phyloP scores from a whole-genome alignment of 306 rosid genomes.

The Hippophae rhamnoides region DNA sequence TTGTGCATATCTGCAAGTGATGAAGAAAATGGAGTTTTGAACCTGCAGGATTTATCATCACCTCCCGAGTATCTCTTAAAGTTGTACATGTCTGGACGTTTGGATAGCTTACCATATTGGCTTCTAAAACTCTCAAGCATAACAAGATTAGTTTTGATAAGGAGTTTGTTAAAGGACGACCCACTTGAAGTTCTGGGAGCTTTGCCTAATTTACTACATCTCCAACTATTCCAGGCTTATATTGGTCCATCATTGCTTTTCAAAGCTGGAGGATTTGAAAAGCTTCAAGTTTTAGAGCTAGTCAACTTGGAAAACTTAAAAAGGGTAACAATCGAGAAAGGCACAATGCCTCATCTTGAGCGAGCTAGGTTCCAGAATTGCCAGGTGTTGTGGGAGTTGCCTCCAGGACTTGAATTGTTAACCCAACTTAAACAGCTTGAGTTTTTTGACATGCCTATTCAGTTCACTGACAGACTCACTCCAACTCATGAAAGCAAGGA shows the following conservation, averaged over 20 bases:
- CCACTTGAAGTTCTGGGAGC: conserved; percentile 10
- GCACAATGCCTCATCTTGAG: conserved; percentile 1
- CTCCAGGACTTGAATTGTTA: conserved; percentile 1
- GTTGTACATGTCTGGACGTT: conserved; percentile 15
- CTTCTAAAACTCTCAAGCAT: conserved; percentile 12
- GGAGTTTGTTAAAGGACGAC: conserved; percentile 17
- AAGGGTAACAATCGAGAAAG: not conserved
- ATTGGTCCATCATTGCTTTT: not conserved
- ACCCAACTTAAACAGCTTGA: not conserved
- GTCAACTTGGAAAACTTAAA: not conserved
- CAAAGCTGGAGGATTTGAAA: conserved; percentile 1
- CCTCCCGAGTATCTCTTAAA: conserved; percentile 17
- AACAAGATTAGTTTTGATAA: conserved; percentile 8
- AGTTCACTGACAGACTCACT: not conserved
- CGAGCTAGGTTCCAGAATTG: not conserved
- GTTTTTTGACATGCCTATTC: conserved; percentile 6
- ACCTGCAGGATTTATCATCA: conserved; percentile 13
- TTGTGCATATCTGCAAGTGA: conserved; percentile 2
- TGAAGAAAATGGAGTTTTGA: conserved; percentile 9
- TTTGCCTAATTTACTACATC: conserved; percentile 14
- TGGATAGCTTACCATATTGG: conserved; percentile 21
- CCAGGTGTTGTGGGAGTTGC: not conserved
- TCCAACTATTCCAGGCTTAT: conserved; percentile 1
- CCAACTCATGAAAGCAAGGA: not conserved
- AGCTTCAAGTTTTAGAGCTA: conserved; percentile 1